Conservation (phyloP, 2,329 filamentous ascomycete species). For the Juglanconis oblonga region DNA sequence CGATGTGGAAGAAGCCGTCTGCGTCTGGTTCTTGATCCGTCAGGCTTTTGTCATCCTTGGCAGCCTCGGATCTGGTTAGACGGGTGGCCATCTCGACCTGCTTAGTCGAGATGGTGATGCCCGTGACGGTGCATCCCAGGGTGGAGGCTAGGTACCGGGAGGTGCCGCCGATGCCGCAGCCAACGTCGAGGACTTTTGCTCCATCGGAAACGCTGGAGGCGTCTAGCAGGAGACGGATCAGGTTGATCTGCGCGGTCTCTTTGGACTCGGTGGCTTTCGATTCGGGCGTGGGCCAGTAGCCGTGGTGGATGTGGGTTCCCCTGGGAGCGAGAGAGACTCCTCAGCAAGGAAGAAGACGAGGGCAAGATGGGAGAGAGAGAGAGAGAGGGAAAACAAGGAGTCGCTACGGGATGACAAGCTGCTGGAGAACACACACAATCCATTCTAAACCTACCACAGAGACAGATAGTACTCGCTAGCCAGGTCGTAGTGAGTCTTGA, state of each 20-base stretch:
- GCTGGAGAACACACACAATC: too few species aligned
- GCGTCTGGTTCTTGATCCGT: slow-evolving; percentile 21
- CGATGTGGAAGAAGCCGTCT: slow-evolving; percentile 36
- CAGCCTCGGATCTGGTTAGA: slow-evolving; percentile 39
- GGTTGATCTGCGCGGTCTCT: slow-evolving; percentile 54
- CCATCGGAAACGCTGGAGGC: slow-evolving; percentile 36
- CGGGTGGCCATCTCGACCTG: slow-evolving; percentile 57
- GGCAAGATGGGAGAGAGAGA: neutral
- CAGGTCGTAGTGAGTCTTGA: slow-evolving; percentile 59
- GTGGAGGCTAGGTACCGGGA: slow-evolving; percentile 52
- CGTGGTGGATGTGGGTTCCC: slow-evolving; percentile 64
- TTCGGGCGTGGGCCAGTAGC: slow-evolving; percentile 51
- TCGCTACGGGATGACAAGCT: neutral
- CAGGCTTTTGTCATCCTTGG: slow-evolving; percentile 17
- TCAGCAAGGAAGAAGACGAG: neutral
- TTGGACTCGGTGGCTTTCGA: slow-evolving; percentile 49
- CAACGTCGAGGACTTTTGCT: slow-evolving; percentile 54
- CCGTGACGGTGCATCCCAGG: slow-evolving; percentile 52
- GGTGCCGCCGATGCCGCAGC: slow-evolving; percentile 60
- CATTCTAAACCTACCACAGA: slow-evolving; percentile 46
- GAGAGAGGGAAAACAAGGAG: neutral
- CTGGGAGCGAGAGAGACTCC: slow-evolving; percentile 28
- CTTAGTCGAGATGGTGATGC: slow-evolving; percentile 57
- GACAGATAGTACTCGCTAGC: slow-evolving; percentile 61
- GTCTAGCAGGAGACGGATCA: slow-evolving; percentile 54